Percentiles rank a stretch among this genome's conserved stretches.
Evolutionary conservation across 176 grass and related monocot genomes (phyloP).

Genomic region (Sorghum bicolor): DNA sequence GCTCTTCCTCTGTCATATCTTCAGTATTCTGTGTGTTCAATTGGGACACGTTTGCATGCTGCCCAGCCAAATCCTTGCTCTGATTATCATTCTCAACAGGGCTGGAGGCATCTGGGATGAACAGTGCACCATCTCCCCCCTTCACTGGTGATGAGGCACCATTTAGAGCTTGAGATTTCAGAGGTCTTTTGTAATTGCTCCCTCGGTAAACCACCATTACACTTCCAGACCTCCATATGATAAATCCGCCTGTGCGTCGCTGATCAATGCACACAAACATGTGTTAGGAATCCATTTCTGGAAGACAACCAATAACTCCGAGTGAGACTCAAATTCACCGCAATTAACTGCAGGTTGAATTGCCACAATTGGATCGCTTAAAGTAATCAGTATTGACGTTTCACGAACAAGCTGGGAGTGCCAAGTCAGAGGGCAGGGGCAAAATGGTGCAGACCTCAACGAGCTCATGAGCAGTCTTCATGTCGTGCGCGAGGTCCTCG

Average conservation of each 20-base stretch:
- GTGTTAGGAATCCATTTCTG: slow-evolving; percentile 14
- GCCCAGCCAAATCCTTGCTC: slow-evolving; percentile 7
- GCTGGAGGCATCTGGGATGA: slow-evolving; percentile 55
- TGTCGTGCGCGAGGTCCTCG: slow-evolving; percentile 80
- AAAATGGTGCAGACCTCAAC: slow-evolving; percentile 59
- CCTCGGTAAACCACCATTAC: slow-evolving; percentile 92
- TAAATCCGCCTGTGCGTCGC: slow-evolving; percentile 77
- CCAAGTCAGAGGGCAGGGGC: neutral
- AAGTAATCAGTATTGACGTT: neutral
- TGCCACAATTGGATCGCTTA: neutral
- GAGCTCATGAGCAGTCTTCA: slow-evolving; percentile 89
- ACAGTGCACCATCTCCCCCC: slow-evolving; percentile 40
- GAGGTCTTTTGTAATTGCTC: slow-evolving; percentile 65
- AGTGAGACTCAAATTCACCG: neutral
- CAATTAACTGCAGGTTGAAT: slow-evolving; percentile 6
- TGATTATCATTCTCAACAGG: slow-evolving; percentile 29
- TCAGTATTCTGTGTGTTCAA: slow-evolving; percentile 44
- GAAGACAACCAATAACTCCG: neutral
- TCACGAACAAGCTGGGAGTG: neutral
- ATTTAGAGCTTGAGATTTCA: slow-evolving; percentile 47
- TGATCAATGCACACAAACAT: slow-evolving; percentile 32
- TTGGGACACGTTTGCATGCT: slow-evolving; percentile 14
- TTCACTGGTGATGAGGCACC: slow-evolving; percentile 24
- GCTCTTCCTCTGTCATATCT: slow-evolving; percentile 68
- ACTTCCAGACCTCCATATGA: slow-evolving; percentile 96